Base-by-base conservation (phyloP, 148 eudicot species). In the Tetragonia tetragonoides region DNA sequence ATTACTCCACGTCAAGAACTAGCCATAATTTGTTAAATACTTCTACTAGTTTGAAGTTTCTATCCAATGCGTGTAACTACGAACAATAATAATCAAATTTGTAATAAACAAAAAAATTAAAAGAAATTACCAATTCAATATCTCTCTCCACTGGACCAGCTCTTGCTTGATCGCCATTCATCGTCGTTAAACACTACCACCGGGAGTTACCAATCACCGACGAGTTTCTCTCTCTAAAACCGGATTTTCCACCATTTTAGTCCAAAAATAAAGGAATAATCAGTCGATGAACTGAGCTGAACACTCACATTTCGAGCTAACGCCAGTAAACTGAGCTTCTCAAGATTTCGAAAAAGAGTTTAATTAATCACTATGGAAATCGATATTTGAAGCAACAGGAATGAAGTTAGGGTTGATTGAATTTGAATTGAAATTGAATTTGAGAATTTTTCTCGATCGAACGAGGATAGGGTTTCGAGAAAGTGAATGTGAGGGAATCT, bases 141-240 rank as follows among this genome's bases (percentile, higher is more conserved):
- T 84, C 87, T 75, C 87, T 70, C 76, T 84, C 87, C 20, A 81
- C 74, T 12, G 87, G 84, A 56, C 87, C 84, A 75, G 69, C 87
- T 64, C 84, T 81, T 41, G 75, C 75, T 39, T 78, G 80, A 81
- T 84, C 87, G 71, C 66, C 74, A 79, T 72, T 84, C 84, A 84
- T 84, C 71, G 34, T 75, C 69, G 49, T 15, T 44, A 46, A 10
- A 8, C 82, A 64, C 51, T 18, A 21, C 68, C 40, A 65, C 23
- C 56, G 21, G 24, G 24, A 17, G 20, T n/a, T 28, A 28, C 34
- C 51, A 77, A 73, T 78, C 80, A 84, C 72, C 80, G 66, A 72
- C 66, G 18, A 78, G 66, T 78, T 65, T 61, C 81, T 69, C 79
- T 56, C 79, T 67, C 83, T n/a, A 80, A 68, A 71, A 64, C 3